phyloP scores from a whole-genome alignment of 306 rosid species.

The Malus domestica region DNA sequence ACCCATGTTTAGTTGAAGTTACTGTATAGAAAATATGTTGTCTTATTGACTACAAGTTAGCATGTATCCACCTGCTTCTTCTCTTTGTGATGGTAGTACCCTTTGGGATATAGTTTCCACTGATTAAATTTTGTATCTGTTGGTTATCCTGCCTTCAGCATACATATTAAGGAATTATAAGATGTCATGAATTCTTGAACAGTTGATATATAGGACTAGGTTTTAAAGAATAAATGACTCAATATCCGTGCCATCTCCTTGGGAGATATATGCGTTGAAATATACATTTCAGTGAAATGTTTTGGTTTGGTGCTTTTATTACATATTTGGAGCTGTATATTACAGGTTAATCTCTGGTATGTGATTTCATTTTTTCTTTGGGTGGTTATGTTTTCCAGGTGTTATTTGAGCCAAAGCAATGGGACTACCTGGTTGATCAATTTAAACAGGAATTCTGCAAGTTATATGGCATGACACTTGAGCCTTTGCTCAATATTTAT shows the following conservation, averaged over 20 bases:
- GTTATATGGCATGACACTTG: slow-evolving; percentile 91
- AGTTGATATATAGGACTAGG: neutral
- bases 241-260: neutral
- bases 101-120: neutral
- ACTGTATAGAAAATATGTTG: neutral
- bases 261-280: neutral
- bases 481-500: slow-evolving; percentile 84
- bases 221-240: neutral
- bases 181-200: neutral
- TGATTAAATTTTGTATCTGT: neutral
- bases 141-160: neutral
- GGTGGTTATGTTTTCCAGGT: slow-evolving; percentile 42
- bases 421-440: slow-evolving; percentile 82
- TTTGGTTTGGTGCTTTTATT: neutral
- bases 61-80: neutral
- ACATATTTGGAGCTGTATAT: slow-evolving; percentile 6
- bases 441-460: slow-evolving; percentile 96
- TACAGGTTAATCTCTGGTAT: slow-evolving; percentile 3
- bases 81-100: neutral
- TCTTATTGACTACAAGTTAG: neutral
- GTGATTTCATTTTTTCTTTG: slow-evolving; percentile 3
- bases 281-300: neutral
- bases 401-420: slow-evolving; percentile 84
- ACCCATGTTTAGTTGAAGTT: neutral
- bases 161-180: neutral